Evolutionary conservation across 139 green algal genomes (phyloP).

Genomic region (Haematococcus sp.): DNA sequence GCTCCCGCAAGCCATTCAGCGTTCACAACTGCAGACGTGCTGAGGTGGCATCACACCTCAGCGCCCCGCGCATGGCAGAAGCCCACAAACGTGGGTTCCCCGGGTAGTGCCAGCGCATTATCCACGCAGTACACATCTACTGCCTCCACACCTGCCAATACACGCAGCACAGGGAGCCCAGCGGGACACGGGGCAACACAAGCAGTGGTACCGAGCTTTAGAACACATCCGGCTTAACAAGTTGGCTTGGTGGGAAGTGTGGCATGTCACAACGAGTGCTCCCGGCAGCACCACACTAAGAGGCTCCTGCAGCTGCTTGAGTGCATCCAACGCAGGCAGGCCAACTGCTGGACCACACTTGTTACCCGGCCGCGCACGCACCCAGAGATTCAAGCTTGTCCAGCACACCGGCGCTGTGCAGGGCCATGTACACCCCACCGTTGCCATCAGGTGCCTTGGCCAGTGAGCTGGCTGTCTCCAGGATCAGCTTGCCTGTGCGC

Average conservation of each 20-base stretch:
- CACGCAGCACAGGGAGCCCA: background rate
- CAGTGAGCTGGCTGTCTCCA: slow-evolving; percentile 53
- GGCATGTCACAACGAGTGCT: no score
- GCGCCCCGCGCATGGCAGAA: slow-evolving; percentile 51
- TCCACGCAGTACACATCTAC: slow-evolving; percentile 89
- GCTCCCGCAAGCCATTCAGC: no score
- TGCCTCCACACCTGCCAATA: slow-evolving; percentile 64
- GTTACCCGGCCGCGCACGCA: background rate
- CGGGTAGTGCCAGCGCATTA: slow-evolving; percentile 79
- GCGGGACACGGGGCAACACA: background rate
- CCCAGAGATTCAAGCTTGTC: slow-evolving; percentile 8
- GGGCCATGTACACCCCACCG: slow-evolving; percentile 88
- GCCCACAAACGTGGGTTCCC: slow-evolving; percentile 81
- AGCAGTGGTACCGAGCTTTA: no score
- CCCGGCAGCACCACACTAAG: no score
- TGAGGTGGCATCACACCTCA: slow-evolving; percentile 1
- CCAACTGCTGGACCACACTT: background rate
- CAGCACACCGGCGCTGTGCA: slow-evolving; percentile 33
- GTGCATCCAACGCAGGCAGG: background rate
- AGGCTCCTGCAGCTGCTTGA: background rate
- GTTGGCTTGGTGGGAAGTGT: no score
- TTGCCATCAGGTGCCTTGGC: slow-evolving; percentile 93
- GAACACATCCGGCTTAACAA: no score
- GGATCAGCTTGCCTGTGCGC: slow-evolving; percentile 76
- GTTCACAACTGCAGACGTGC: no score